Evolutionary conservation across 768 basidiomycete species (phyloP), one percentile per base, ranked within the genome.

Genomic region (Amanita rubescens): DNA sequence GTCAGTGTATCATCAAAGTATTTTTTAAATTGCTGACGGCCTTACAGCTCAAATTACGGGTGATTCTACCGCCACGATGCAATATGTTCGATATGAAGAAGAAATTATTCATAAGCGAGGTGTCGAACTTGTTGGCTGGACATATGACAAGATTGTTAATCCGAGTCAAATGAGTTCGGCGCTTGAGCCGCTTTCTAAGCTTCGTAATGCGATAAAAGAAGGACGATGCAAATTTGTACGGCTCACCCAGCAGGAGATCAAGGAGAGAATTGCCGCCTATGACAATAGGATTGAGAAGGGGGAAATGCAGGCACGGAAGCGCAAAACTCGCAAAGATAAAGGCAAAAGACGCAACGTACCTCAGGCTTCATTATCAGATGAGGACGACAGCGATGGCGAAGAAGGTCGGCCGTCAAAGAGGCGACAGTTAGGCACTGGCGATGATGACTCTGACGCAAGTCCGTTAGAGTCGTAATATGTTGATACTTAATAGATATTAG

Each of bases 111-210:
- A 53, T 7, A 25, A 27, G 15, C 54, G 56, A 17, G 56, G 59
- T n/a, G 42, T 65, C 2, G 56, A 53, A 15, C 58, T 65, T 11
- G 33, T 48, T 1, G 60, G 62, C 1, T 63, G 62, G 60, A 61
- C 62, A 0, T 44, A 48, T 33, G 48, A 55, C 5, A 53, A 51
- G 11, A 53, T 60, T 14, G 42, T 42, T 5, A 55, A 51, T 19
- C 57, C 57, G 1, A 55, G 54, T 34, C 41, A 55, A 33, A 49
- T 60, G 3, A 49, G 47, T n/a, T 25, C 44, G 22, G 14, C 44
- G 10, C 19, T 38, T 35, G 49, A 17, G 19, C 49, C 27, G 9
- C 30, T 50, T 35, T n/a, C 12, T 20, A n/a, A 5, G 39, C 35
- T 38, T 3, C 32, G 22, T 17, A n/a, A 32, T 50, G 35, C 49